A percentile compares a stretch with the other conserved stretches of the same genome.
phyloP scores from a whole-genome alignment of 2,329 filamentous ascomycete genomes.

The Ophiocordyceps unilateralis region DNA sequence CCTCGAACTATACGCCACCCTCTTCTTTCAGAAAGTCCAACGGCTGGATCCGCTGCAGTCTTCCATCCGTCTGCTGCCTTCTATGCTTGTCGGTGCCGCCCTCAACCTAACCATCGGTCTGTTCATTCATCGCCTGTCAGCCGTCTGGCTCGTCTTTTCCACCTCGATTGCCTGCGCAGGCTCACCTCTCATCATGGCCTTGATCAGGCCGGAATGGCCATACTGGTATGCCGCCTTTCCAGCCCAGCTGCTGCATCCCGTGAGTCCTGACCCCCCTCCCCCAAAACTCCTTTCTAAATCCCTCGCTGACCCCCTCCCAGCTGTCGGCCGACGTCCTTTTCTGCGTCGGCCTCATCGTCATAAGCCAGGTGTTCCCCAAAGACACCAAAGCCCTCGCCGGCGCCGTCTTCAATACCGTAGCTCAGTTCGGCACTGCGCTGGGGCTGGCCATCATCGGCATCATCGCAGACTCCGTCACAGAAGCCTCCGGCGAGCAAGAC shows the following conservation, averaged over 20 bases:
- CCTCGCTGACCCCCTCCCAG: neutral
- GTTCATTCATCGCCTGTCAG: too few relatives aligned
- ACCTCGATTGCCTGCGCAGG: too few relatives aligned
- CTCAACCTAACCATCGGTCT: too few relatives aligned
- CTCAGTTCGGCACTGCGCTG: neutral
- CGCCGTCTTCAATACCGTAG: neutral
- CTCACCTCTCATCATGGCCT: too few relatives aligned
- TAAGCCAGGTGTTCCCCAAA: neutral
- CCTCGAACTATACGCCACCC: conserved; percentile 27
- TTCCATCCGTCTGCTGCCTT: too few relatives aligned
- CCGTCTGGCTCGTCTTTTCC: too few relatives aligned
- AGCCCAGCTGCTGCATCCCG: neutral
- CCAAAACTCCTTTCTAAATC: neutral
- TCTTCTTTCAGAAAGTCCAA: conserved; percentile 23
- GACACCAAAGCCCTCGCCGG: neutral
- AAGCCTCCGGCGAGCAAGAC: too few relatives aligned
- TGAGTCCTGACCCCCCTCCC: neutral
- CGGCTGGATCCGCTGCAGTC: neutral
- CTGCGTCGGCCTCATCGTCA: neutral
- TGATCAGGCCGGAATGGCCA: too few relatives aligned
- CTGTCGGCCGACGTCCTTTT: neutral
- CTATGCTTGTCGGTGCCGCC: too few relatives aligned
- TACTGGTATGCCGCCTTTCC: too few relatives aligned
- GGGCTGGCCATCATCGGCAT: neutral
- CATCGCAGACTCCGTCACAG: too few relatives aligned